phyloP scores from a whole-genome alignment of 495 filamentous ascomycete species.

The Penicillium riverlandense region DNA sequence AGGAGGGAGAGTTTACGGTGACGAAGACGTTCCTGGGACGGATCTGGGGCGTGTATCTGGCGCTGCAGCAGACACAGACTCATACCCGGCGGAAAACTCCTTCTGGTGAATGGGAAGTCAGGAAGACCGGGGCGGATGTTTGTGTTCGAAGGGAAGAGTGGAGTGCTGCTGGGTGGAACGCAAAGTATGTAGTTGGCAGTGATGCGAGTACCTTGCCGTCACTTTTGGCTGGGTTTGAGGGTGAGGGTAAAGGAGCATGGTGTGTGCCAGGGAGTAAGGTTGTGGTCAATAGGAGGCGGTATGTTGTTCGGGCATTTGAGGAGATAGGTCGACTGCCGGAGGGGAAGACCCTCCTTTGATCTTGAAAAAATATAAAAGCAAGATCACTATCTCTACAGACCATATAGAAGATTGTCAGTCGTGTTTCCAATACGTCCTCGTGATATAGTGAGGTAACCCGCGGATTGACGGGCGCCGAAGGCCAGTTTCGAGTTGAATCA shows the following conservation, averaged over 20 bases:
- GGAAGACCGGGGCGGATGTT: slow-evolving; percentile 22
- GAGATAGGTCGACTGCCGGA: slow-evolving; percentile 4
- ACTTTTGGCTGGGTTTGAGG: slow-evolving; percentile 12
- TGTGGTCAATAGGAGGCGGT: slow-evolving; percentile 16
- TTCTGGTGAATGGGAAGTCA: slow-evolving; percentile 11
- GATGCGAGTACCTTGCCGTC: slow-evolving; percentile 17
- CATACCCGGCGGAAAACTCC: slow-evolving; percentile 6
- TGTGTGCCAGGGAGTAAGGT: slow-evolving; percentile 17
- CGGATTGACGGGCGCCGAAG: no score
- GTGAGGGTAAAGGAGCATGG: slow-evolving; percentile 10
- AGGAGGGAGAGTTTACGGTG: slow-evolving; percentile 17
- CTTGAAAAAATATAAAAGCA: background rate
- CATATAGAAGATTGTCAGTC: no score
- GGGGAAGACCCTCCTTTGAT: background rate
- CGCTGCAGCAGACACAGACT: slow-evolving; percentile 24
- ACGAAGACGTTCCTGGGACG: slow-evolving; percentile 29
- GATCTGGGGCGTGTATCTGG: slow-evolving; percentile 31
- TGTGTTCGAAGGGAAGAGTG: slow-evolving; percentile 34
- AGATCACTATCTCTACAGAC: background rate
- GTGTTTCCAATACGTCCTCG: no score
- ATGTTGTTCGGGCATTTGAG: slow-evolving; percentile 31
- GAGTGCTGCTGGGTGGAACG: slow-evolving; percentile 15
- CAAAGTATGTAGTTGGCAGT: slow-evolving; percentile 20
- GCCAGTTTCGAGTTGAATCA: no score
- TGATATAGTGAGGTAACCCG: no score